These are phyloP conservation scores for Rhodosporidiobolus odoratus DNA, from an alignment of 768 basidiomycete genomes.

Conservation along the genomic window DNA sequence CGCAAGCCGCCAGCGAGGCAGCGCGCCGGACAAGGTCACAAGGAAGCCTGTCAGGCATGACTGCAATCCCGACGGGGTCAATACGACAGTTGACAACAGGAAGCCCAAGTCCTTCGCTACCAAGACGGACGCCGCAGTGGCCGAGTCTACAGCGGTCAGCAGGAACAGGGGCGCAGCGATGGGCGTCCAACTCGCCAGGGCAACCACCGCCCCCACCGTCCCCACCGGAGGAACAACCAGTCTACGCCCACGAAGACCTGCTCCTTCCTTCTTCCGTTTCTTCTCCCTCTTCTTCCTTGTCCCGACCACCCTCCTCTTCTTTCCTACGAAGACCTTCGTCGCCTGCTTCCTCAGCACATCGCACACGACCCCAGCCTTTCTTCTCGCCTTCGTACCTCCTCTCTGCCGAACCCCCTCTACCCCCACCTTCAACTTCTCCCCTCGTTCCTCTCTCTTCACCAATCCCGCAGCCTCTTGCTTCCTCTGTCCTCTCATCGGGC, in stretches of 20 bases:
- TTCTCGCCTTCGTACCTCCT: conserved; percentile 20
- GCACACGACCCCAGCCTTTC: neutral
- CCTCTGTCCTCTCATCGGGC: conserved; percentile 32
- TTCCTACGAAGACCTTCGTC: neutral
- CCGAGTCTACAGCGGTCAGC: neutral
- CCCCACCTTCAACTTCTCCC: conserved; percentile 34
- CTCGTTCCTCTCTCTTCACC: conserved; percentile 30
- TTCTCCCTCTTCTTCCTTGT: no score
- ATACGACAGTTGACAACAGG: neutral
- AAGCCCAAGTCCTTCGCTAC: neutral
- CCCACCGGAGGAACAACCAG: neutral
- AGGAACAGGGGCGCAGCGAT: neutral
- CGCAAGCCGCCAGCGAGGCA: no score
- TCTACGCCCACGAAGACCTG: conserved; percentile 37
- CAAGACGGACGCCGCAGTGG: neutral
- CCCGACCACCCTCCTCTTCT: neutral
- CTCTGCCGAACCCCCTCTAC: conserved; percentile 21
- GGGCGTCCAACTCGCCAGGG: neutral
- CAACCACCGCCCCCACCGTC: neutral
- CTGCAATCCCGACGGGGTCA: no score
- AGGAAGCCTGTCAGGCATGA: no score
- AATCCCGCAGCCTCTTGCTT: conserved; percentile 15
- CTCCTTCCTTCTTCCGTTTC: conserved; percentile 20
- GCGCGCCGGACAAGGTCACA: no score
- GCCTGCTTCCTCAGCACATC: neutral